These are phyloP conservation scores for Nematodospora valgi DNA, from an alignment of 805 yeast genomes.

Conservation along the genomic window DNA sequence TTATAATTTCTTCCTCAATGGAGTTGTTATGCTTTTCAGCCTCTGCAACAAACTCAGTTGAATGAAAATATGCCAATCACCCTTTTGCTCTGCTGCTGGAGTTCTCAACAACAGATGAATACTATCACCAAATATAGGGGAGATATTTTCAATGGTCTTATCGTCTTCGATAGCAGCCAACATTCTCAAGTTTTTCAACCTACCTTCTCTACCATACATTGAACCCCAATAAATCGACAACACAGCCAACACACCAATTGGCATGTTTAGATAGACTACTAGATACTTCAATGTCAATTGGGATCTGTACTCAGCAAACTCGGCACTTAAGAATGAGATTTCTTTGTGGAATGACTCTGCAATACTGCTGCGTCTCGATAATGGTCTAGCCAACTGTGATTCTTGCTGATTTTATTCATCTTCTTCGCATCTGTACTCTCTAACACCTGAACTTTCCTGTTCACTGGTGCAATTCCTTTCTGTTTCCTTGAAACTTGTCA, in stretches of 20 bases:
- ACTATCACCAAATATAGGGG: slow-evolving; percentile 51
- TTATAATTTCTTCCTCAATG: slow-evolving; percentile 36
- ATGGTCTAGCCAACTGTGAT: not conserved
- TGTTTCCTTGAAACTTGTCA: no score
- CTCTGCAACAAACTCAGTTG: slow-evolving; percentile 21
- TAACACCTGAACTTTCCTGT: no score
- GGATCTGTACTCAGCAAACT: slow-evolving; percentile 19
- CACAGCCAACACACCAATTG: slow-evolving; percentile 27
- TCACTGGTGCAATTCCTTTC: no score
- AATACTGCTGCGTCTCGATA: slow-evolving; percentile 1
- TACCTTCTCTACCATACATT: slow-evolving; percentile 23
- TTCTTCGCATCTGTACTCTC: not conserved
- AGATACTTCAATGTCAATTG: slow-evolving; percentile 15
- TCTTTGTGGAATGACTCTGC: slow-evolving; percentile 7
- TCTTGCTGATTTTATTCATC: slow-evolving; percentile 1
- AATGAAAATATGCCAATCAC: slow-evolving; percentile 35
- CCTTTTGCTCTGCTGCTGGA: slow-evolving; percentile 19
- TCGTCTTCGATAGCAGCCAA: slow-evolving; percentile 31
- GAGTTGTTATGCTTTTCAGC: slow-evolving; percentile 26
- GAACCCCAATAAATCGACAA: slow-evolving; percentile 44
- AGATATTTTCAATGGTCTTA: slow-evolving; percentile 17
- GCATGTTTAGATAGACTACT: slow-evolving; percentile 28
- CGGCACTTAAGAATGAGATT: slow-evolving; percentile 30
- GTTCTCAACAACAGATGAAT: slow-evolving; percentile 24
- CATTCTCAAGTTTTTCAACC: slow-evolving; percentile 31